phyloP scores from a whole-genome alignment of 2,329 filamentous ascomycete species.

The Colletotrichum musicola region DNA sequence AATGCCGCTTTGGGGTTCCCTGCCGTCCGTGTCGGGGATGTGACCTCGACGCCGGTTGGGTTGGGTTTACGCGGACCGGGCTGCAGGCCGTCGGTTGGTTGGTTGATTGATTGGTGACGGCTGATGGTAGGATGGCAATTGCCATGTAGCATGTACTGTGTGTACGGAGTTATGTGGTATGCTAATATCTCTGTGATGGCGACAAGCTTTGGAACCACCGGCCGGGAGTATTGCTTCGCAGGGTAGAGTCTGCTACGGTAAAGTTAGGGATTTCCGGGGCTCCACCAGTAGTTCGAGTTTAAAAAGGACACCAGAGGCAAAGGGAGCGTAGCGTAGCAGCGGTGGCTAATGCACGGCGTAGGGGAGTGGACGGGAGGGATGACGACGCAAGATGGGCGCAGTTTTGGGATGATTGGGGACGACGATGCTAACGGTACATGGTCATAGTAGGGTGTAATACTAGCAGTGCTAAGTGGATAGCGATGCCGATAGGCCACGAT shows the following conservation, averaged over 20 bases:
- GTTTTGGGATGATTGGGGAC: slow-evolving; percentile 13
- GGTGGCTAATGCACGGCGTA: background rate
- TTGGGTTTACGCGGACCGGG: slow-evolving; percentile 16
- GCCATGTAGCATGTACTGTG: background rate
- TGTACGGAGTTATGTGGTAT: too few relatives aligned
- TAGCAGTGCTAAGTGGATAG: slow-evolving; percentile 5
- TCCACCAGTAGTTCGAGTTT: slow-evolving; percentile 12
- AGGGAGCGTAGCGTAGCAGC: background rate
- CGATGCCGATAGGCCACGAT: too few relatives aligned
- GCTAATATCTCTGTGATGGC: background rate
- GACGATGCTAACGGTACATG: slow-evolving; percentile 1
- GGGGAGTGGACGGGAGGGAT: slow-evolving; percentile 24
- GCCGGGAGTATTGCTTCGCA: slow-evolving; percentile 1
- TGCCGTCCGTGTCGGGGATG: slow-evolving; percentile 21
- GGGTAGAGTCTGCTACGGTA: slow-evolving; percentile 4
- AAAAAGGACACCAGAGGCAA: background rate
- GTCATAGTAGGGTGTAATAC: background rate
- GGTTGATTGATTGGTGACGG: slow-evolving; percentile 3
- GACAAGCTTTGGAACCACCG: slow-evolving; percentile 26
- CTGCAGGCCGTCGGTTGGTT: slow-evolving; percentile 4
- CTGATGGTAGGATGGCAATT: background rate
- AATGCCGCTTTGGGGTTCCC: slow-evolving; percentile 20
- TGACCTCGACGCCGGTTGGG: slow-evolving; percentile 10
- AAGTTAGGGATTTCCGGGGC: slow-evolving; percentile 21
- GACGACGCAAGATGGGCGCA: slow-evolving; percentile 33